Evolutionary conservation across 2,329 filamentous ascomycete genomes (phyloP).

Genomic region (Rutstroemia sp.): DNA sequence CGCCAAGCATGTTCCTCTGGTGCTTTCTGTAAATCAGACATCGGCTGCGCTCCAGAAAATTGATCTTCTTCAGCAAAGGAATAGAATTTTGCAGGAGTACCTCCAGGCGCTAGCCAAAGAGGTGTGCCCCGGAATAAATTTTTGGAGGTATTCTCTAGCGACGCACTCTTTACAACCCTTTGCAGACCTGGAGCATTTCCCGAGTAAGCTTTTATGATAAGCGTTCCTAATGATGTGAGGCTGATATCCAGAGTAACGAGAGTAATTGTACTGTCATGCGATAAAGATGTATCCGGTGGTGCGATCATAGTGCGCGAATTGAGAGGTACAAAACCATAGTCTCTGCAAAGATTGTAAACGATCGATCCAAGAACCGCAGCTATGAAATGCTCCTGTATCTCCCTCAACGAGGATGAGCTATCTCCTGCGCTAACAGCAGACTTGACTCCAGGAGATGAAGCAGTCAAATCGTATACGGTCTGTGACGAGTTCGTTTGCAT

Average conservation of each 20-base stretch:
- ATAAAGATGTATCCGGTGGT: background rate
- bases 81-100: conserved; percentile 27
- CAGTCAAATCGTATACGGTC: conserved; percentile 18
- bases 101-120: conserved; percentile 29
- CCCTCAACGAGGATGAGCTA: conserved; percentile 16
- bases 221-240: conserved; percentile 27
- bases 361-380: conserved; percentile 29
- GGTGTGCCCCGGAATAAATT: conserved; percentile 17
- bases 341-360: conserved; percentile 27
- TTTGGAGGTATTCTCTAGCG: conserved; percentile 1
- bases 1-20: conserved; percentile 12
- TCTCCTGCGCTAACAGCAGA: conserved; percentile 12
- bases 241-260: conserved; percentile 28
- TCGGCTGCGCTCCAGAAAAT: conserved; percentile 13
- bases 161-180: conserved; percentile 12
- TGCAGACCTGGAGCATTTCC: conserved; percentile 23
- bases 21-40: conserved; percentile 16
- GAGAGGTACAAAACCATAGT: conserved; percentile 27
- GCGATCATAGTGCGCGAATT: conserved; percentile 29
- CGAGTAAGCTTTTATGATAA: conserved; percentile 27
- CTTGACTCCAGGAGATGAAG: conserved; percentile 21
- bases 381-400: conserved; percentile 29
- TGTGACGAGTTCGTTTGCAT: conserved; percentile 17
- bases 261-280: conserved; percentile 14
- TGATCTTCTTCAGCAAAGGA: conserved; percentile 17